Evolutionary conservation across 805 yeast species (phyloP), one percentile per base, ranked within the genome.

Genomic region (Lipomyces orientalis): DNA sequence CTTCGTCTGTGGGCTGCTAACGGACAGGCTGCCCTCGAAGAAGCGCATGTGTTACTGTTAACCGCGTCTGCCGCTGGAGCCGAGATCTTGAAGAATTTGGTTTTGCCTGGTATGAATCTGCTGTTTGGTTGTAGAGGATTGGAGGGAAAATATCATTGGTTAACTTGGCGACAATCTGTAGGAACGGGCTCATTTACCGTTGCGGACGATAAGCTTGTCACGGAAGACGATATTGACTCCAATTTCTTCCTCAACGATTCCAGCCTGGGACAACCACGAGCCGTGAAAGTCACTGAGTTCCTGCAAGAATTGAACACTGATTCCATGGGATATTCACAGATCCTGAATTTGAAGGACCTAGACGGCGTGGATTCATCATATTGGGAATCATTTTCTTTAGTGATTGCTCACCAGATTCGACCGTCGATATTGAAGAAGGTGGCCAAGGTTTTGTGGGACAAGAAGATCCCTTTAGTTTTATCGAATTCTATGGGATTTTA

Each of bases 1-100:
- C 79, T 94, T 66, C 84, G 98, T 49, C 79, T 94, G 16, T 94
- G 98, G 98, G 93, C 91, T 1, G 74, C 84, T 0, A 77, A 83
- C 10, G 99, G 98, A 2, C 99, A 94, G 74, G 66, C 76, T 3
- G 80, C 81, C 6, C 80, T 94, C 19, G 85, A 85, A 39, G 73
- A 75, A 1, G 81, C 93, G 0, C 87, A 84, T 64, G 82, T 93
- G 2, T 85, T 92, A 64, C 76, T 92, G 2, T 73, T 92, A 1
- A 85, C 86, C 57, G 87, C 87, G 4, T 81, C 86, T 0, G 74
- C 87, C 0, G 81, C 88, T 0, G 86, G 89, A 1, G 83, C 87
- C 2, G 98, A 94, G 76, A 78, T 86, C 2, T 76, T 90, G 51
- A 93, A 94, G 80, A 92, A 93, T 77, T 79, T 94, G 65, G 86